phyloP scores from a whole-genome alignment of 2,329 filamentous ascomycete species.

The Penicillium aurantiogriseum region DNA sequence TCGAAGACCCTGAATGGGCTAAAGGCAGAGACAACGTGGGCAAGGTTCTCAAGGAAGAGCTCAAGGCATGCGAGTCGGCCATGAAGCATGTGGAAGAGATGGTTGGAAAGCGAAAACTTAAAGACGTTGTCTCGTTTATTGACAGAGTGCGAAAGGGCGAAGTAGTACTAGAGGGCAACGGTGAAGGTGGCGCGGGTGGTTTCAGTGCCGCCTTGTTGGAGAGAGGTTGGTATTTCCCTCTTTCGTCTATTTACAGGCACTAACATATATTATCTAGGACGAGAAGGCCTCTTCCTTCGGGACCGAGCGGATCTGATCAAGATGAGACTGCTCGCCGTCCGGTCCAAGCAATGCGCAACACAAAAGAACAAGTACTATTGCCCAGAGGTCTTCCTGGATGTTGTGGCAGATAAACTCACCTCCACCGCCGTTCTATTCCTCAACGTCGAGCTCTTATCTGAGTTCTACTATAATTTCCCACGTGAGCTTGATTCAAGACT shows the following conservation, averaged over 20 bases:
- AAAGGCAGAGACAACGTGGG: constrained; percentile 80
- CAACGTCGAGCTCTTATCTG: constrained; percentile 92
- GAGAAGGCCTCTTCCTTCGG: constrained; percentile 89
- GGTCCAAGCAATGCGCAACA: constrained; percentile 82
- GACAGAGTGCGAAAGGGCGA: constrained; percentile 87
- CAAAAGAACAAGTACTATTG: constrained; percentile 94
- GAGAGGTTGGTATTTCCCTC: constrained; percentile 60
- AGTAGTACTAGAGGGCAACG: constrained; percentile 78
- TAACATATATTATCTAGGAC: constrained; percentile 54
- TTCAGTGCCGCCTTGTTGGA: constrained; percentile 85
- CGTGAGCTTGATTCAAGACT: constrained; percentile 85
- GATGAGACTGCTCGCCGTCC: constrained; percentile 83
- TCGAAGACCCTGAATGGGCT: constrained; percentile 85
- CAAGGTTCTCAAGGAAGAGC: constrained; percentile 78
- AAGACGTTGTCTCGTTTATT: constrained; percentile 86
- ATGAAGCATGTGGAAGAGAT: constrained; percentile 70
- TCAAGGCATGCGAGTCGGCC: constrained; percentile 78
- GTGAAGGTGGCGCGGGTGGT: constrained; percentile 80
- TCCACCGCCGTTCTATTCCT: constrained; percentile 94
- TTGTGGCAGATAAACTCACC: constrained; percentile 90
- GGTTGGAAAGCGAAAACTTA: constrained; percentile 79
- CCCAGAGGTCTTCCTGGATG: constrained; percentile 96
- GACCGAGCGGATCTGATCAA: constrained; percentile 87
- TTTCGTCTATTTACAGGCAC: neutral
- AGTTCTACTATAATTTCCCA: constrained; percentile 98